Evolutionary conservation across 2,329 filamentous ascomycete species (phyloP), one percentile per base, ranked within the genome.

Genomic region (Penicillium crustosum): DNA sequence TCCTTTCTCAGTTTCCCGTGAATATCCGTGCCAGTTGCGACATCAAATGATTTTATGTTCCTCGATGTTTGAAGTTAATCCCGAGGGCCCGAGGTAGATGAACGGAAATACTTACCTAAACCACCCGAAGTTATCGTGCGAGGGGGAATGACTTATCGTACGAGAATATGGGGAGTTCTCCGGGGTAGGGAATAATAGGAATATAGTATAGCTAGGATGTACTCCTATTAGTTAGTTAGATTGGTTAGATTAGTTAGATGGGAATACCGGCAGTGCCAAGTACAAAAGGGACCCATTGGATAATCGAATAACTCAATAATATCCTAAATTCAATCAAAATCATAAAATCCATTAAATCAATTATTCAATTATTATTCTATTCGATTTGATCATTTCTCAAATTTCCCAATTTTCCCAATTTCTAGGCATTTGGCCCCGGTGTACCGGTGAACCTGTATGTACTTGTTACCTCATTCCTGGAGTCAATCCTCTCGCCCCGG

Each of bases 401-500:
- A 2, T 23, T 42, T 13, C 5, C 2, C 27, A 27, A 6, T 33
- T 42, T 42, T 49, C 17, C 4, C 21, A 36, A 38, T 31, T 52
- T 39, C 43, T 53, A 55, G 50, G 42, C 17, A 44, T 41, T 31
- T 38, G 19, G 23, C 23, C 49, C 58, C 65, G 65, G 65, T 67
- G 66, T 66, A 50, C 66, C 66, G 66, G 66, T 68, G 66, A 68
- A 62, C 58, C 55, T 49, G 49, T 49, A 56, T 49, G 59, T 64
- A 60, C 55, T 12, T 39, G 61, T 66, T 68, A 66, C 64, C 62
- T 68, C 65, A 67, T 65, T 49, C 41, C 59, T 52, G 47, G 29
- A 62, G 60, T 67, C 61, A 65, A 33, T 41, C 21, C 8, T 7
- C 51, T 31, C 49, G 17, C 38, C 57, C 53, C 54, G 53, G 55